Evolutionary conservation across 345 rosid genomes (phyloP).

Genomic region (Boechera retrofracta): DNA sequence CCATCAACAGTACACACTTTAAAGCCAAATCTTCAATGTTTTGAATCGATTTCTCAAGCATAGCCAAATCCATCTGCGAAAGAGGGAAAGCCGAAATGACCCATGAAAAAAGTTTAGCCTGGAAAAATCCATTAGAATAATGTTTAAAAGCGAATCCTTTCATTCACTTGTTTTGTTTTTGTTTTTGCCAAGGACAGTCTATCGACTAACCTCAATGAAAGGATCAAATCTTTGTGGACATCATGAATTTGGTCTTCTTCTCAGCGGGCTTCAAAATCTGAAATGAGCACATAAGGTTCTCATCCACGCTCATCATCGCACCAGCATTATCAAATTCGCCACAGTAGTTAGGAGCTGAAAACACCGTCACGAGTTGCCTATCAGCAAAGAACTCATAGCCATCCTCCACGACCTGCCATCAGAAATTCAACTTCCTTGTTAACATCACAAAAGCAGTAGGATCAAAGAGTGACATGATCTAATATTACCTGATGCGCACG

Average conservation of each 20-base stretch:
- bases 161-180: conserved; percentile 9
- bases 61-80: conserved; percentile 36
- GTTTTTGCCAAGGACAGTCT: conserved; percentile 19
- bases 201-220: conserved; percentile 35
- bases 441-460: conserved; percentile 22
- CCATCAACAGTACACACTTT: conserved; percentile 42
- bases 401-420: conserved; percentile 89
- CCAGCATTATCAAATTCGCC: conserved; percentile 99
- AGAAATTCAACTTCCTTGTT: background rate
- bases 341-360: conserved; percentile 95
- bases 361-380: conserved; percentile 89
- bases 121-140: background rate
- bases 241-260: conserved; percentile 69
- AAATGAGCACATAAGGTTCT: conserved; percentile 89
- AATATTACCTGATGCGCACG: conserved; percentile 91
- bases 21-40: conserved; percentile 34
- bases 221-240: conserved; percentile 67
- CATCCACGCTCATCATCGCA: conserved; percentile 95
- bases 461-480: background rate
- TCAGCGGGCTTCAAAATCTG: conserved; percentile 96
- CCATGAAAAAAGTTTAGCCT: background rate
- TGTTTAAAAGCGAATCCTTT: conserved; percentile 4
- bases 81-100: conserved; percentile 12
- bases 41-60: background rate
- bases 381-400: conserved; percentile 98